These are phyloP conservation scores for Cordyceps cateniannulata DNA, from an alignment of 2,329 filamentous ascomycete species.

Conservation along the genomic window DNA sequence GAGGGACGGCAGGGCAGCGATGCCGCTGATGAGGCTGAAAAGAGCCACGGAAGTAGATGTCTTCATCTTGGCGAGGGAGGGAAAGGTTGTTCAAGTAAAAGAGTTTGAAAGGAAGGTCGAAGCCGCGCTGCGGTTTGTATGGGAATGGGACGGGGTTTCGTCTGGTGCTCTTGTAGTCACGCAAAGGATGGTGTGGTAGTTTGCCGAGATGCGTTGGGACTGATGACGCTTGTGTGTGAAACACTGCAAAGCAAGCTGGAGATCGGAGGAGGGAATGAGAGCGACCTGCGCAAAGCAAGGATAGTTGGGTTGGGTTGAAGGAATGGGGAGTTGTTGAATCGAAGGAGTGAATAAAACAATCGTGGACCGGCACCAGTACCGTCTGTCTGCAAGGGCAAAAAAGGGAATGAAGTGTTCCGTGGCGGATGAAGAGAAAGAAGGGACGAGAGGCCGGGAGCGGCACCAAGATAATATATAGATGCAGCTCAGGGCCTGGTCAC, in stretches of 20 bases:
- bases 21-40: conserved; percentile 8
- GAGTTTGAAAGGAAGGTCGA: neutral
- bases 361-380: conserved; percentile 7
- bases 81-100: neutral
- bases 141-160: neutral
- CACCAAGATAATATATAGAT: conserved; percentile 1
- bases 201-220: neutral
- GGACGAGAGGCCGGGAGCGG: neutral
- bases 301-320: neutral
- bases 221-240: conserved; percentile 3
- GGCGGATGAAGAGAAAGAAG: conserved; percentile 2
- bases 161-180: conserved; percentile 3
- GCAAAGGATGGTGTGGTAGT: neutral
- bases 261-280: conserved; percentile 1
- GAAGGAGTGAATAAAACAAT: conserved; percentile 5
- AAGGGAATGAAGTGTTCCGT: conserved; percentile 2
- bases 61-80: conserved; percentile 2
- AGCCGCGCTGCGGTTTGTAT: conserved; percentile 1
- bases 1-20: neutral
- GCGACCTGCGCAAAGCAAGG: conserved; percentile 11
- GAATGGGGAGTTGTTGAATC: neutral
- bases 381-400: conserved; percentile 8
- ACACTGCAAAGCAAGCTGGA: neutral
- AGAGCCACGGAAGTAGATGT: conserved; percentile 4
- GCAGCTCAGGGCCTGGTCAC: neutral